phyloP scores from a whole-genome alignment of 2,329 filamentous ascomycete genomes.

The Atkinsonella hypoxylon region DNA sequence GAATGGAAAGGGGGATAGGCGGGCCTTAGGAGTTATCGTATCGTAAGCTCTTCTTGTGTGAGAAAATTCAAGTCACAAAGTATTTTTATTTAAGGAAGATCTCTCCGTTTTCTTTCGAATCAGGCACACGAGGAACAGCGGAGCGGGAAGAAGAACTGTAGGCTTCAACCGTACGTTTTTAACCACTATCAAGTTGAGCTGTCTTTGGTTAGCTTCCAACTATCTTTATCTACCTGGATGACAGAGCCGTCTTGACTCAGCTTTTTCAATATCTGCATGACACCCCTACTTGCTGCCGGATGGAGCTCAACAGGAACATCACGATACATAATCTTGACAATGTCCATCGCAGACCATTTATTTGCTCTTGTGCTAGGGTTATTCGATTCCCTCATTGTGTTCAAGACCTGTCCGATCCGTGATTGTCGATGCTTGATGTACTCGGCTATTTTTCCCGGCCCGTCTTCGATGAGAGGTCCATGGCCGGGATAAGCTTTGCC shows the following conservation, averaged over 20 bases:
- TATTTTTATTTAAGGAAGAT: too few species aligned
- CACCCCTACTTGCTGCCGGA: slow-evolving; percentile 60
- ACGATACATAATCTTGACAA: slow-evolving; percentile 81
- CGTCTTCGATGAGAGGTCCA: slow-evolving; percentile 65
- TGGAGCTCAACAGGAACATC: slow-evolving; percentile 68
- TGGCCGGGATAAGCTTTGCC: slow-evolving; percentile 80
- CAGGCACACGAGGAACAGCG: neutral
- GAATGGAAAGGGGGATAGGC: too few species aligned
- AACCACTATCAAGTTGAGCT: slow-evolving; percentile 13
- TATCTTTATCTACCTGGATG: slow-evolving; percentile 21
- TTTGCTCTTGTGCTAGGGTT: slow-evolving; percentile 13
- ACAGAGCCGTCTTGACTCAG: slow-evolving; percentile 63
- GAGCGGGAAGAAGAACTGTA: neutral
- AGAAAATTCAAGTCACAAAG: too few species aligned
- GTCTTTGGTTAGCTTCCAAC: slow-evolving; percentile 16
- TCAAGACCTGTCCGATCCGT: slow-evolving; percentile 67
- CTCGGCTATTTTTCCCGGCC: slow-evolving; percentile 58
- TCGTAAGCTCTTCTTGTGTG: too few species aligned
- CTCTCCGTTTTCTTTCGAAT: too few species aligned
- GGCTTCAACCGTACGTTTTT: neutral
- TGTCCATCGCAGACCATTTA: slow-evolving; percentile 59
- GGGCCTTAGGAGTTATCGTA: too few species aligned
- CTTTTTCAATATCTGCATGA: slow-evolving; percentile 71
- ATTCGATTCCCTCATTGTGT: slow-evolving; percentile 40
- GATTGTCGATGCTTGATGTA: slow-evolving; percentile 74